Evolutionary conservation across 768 basidiomycete species (phyloP).

Genomic region (Nevesoporus exiguus): DNA sequence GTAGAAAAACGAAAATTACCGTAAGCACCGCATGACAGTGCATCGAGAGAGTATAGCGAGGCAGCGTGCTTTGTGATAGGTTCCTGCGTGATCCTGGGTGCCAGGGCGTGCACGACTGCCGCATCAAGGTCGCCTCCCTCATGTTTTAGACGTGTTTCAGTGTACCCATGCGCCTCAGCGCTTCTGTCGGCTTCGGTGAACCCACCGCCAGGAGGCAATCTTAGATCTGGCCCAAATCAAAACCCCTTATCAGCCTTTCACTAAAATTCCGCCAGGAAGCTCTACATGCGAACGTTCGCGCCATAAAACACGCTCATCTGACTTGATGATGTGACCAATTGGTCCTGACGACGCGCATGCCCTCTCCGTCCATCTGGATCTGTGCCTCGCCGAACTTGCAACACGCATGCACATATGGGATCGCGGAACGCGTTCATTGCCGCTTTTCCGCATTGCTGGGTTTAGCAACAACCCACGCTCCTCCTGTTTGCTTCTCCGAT

Average conservation of each 20-base stretch:
- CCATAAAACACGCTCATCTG: slow-evolving; percentile 18
- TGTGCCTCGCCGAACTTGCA: slow-evolving; percentile 2
- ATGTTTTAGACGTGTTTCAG: slow-evolving; percentile 28
- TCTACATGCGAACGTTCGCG: slow-evolving; percentile 2
- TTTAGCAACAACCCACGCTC: slow-evolving; percentile 1
- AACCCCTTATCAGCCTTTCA: slow-evolving; percentile 30
- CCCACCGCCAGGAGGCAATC: slow-evolving; percentile 26
- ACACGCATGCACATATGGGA: not conserved
- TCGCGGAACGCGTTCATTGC: slow-evolving; percentile 24
- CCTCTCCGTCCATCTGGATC: slow-evolving; percentile 10
- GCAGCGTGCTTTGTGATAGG: slow-evolving; percentile 1
- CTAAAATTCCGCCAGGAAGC: slow-evolving; percentile 18
- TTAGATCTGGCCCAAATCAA: slow-evolving; percentile 22
- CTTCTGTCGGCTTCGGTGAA: slow-evolving; percentile 19
- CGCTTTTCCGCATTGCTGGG: slow-evolving; percentile 20
- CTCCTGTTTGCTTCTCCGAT: slow-evolving; percentile 12
- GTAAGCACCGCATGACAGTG: slow-evolving; percentile 3
- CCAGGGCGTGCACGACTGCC: slow-evolving; percentile 11
- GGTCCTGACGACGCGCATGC: slow-evolving; percentile 11
- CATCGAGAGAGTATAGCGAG: slow-evolving; percentile 10
- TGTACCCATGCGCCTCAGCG: slow-evolving; percentile 13
- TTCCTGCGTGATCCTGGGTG: slow-evolving; percentile 13
- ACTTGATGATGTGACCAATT: slow-evolving; percentile 23
- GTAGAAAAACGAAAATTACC: slow-evolving; percentile 12
- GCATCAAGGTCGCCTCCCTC: slow-evolving; percentile 19